Percentiles rank a stretch among this genome's conserved stretches.
These are phyloP conservation scores for Clavaria fumosa DNA, from an alignment of 768 basidiomycete genomes.

Conservation along the genomic window DNA sequence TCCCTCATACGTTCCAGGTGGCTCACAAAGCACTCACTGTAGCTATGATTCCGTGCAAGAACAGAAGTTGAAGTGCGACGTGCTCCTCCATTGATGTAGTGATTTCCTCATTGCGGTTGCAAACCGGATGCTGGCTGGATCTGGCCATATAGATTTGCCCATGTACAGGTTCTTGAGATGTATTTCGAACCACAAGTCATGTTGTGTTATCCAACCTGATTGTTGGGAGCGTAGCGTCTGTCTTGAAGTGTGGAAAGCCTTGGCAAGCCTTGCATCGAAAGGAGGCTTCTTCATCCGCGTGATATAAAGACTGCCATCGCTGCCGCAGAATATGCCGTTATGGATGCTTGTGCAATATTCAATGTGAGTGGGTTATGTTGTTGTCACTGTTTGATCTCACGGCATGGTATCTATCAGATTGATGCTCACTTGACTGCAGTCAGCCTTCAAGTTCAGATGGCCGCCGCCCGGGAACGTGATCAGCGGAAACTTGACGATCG, in stretches of 20 bases:
- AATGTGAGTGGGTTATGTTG: constrained; percentile 7
- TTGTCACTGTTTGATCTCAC: background rate
- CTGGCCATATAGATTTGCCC: background rate
- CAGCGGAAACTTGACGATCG: constrained; percentile 8
- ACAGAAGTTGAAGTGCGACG: constrained; percentile 1
- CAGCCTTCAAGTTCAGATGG: constrained; percentile 10
- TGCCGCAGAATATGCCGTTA: constrained; percentile 9
- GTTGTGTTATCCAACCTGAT: background rate
- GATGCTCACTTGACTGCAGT: constrained; percentile 8
- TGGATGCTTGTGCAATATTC: constrained; percentile 9
- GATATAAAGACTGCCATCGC: constrained; percentile 8
- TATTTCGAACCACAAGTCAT: background rate
- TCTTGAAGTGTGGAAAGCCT: constrained; percentile 6
- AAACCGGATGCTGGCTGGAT: background rate
- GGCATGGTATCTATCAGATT: constrained; percentile 1
- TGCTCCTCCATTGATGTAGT: background rate
- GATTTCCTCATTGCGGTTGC: background rate
- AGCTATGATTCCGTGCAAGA: constrained; percentile 4
- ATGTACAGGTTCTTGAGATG: constrained; percentile 1
- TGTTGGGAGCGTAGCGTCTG: constrained; percentile 7
- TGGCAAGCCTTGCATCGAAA: constrained; percentile 10
- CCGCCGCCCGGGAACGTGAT: constrained; percentile 9
- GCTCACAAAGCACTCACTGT: constrained; percentile 3
- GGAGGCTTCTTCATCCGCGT: constrained; percentile 12
- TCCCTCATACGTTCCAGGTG: constrained; percentile 1